phyloP scores from a whole-genome alignment of 163 green algal genomes.

The Scenedesmus sp. region DNA sequence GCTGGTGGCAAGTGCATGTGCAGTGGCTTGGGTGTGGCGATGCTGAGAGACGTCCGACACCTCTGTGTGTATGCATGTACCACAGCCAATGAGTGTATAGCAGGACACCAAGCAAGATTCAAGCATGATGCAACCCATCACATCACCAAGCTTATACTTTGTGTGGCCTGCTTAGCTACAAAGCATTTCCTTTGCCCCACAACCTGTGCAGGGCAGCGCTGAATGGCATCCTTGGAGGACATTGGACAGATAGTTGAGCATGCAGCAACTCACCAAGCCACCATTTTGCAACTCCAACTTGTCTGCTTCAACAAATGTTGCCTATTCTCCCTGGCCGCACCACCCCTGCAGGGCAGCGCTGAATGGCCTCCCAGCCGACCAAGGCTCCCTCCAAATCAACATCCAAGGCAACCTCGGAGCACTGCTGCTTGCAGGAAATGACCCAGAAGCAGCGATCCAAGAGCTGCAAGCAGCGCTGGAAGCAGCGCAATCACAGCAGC shows the following conservation, averaged over 20 bases:
- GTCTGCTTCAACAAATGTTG: background rate
- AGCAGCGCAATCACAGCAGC: constrained; percentile 24
- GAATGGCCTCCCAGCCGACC: background rate
- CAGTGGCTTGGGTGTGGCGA: no score
- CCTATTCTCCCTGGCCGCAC: background rate
- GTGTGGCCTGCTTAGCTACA: no score
- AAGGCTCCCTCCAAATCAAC: background rate
- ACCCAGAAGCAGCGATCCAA: constrained; percentile 29
- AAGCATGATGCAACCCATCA: no score
- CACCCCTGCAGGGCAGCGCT: background rate
- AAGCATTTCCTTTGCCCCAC: no score
- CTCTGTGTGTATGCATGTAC: no score
- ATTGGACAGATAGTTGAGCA: background rate
- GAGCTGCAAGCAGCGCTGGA: constrained; percentile 45
- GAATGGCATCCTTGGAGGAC: no score
- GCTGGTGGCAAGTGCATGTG: no score
- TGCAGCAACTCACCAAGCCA: background rate
- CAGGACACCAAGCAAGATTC: no score
- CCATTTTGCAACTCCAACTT: background rate
- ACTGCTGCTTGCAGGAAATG: constrained; percentile 50
- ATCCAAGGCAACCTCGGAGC: constrained; percentile 58
- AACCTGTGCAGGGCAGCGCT: no score
- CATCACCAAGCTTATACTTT: no score
- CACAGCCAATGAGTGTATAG: no score
- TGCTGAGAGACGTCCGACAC: no score